Evolutionary conservation across 768 basidiomycete genomes (phyloP), one percentile per base, ranked within the genome.

Genomic region (button mushroom (Agaricus bisporus)): DNA sequence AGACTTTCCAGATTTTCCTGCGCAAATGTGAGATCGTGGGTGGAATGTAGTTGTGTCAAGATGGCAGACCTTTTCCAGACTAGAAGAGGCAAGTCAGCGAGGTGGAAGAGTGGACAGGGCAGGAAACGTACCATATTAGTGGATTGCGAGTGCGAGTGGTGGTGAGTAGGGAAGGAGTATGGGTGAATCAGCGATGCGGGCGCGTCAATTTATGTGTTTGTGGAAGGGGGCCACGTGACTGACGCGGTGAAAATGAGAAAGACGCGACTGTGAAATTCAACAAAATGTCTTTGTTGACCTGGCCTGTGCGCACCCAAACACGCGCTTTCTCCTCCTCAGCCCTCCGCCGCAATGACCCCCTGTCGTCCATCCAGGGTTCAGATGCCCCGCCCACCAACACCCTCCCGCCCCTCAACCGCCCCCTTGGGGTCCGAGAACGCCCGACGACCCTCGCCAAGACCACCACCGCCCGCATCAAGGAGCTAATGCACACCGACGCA

Each of bases 401-500:
- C 20, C 54, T 78, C 28, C 66, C 65, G 37, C 67, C 70, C 22
- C 68, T 90, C 26, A 75, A 72, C 52, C 70, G 88, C 18, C 91
- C 94, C 8, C 71, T 95, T 9, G 94, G 94, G n/a, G 78, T 94
- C 35, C 69, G 71, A 39, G 79, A 86, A 52, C 73, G 76, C 20
- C 94, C 92, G 1, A 78, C 77, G 5, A 81, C 87, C 7, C 65
- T 76, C 11, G 63, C 67, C 39, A 82, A 77, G 64, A 78, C 82
- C 43, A 78, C 80, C 71, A 74, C 78, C 22, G 78, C 88, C 53
- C 80, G 75, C 56, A 75, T 79, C 59, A 82, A 83, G 52, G 85
- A 90, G 43, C 66, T 88, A 44, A 66, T 94, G 66, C 81, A 93
- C 64, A 75, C 80, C 59, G 86, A 91, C 39, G 78, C 77, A 25